A percentile compares a stretch with the other conserved stretches of the same genome.
Conservation (phyloP, 176 grass and related monocot species). For the Dactylis glomerata region DNA sequence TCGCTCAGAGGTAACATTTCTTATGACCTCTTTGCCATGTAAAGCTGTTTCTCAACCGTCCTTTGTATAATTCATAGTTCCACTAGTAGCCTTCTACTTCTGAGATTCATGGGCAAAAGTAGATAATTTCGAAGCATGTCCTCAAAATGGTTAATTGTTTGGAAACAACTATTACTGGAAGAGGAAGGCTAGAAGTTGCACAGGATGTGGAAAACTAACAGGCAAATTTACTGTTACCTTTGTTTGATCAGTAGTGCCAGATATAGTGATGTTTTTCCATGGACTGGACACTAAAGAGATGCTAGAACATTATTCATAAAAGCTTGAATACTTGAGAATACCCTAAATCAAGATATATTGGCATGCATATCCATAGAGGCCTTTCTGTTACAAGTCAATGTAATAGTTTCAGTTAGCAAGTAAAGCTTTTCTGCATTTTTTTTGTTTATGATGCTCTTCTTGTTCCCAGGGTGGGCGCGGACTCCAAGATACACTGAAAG, state of each 20-base stretch:
- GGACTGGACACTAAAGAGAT: neutral
- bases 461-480: conserved; percentile 70
- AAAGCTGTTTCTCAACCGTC: neutral
- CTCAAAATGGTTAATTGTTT: neutral
- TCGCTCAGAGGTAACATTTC: conserved; percentile 68
- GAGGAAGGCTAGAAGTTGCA: neutral
- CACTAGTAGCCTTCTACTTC: neutral
- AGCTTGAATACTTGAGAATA: conserved; percentile 1
- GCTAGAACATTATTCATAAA: neutral
- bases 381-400: neutral
- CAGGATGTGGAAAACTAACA: neutral
- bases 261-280: neutral
- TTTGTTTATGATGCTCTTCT: conserved; percentile 29
- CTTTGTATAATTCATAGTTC: neutral
- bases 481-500: conserved; percentile 80
- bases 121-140: neutral
- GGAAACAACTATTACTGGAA: neutral
- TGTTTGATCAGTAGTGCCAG: neutral
- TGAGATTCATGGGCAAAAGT: neutral
- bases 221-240: neutral
- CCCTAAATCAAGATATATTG: conserved; percentile 31
- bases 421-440: conserved; percentile 15
- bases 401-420: neutral
- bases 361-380: neutral
- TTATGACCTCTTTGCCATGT: conserved; percentile 1